These are phyloP conservation scores for Amphichorda felina DNA, from an alignment of 2,329 filamentous ascomycete genomes.

Conservation along the genomic window DNA sequence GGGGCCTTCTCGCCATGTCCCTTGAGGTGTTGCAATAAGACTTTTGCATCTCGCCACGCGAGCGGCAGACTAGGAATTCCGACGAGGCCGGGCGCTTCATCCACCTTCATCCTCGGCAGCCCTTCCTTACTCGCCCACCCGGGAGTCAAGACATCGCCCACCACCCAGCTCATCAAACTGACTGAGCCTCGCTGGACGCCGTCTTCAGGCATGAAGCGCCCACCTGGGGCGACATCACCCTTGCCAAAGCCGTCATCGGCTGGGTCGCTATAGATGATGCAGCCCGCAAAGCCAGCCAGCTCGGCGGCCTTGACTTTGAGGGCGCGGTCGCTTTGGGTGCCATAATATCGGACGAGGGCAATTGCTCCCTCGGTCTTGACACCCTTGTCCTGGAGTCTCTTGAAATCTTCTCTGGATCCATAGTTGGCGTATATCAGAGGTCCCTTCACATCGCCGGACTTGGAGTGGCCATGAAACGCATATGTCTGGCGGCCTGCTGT, in stretches of 20 bases:
- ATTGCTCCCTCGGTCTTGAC: slow-evolving; percentile 71
- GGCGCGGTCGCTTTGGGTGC: slow-evolving; percentile 58
- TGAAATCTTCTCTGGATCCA: slow-evolving; percentile 75
- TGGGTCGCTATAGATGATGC: slow-evolving; percentile 88
- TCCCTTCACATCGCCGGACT: slow-evolving; percentile 73
- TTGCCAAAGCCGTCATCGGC: slow-evolving; percentile 68
- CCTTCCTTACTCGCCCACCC: slow-evolving; percentile 66
- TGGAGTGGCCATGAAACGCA: slow-evolving; percentile 82
- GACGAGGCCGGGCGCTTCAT: slow-evolving; percentile 60
- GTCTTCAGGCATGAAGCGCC: slow-evolving; percentile 69
- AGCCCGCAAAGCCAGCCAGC: slow-evolving; percentile 72
- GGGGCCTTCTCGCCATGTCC: slow-evolving; percentile 62
- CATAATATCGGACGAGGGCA: slow-evolving; percentile 71
- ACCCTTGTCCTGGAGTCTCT: slow-evolving; percentile 55
- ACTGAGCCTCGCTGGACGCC: slow-evolving; percentile 77
- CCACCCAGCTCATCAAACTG: slow-evolving; percentile 66
- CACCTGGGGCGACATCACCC: slow-evolving; percentile 63
- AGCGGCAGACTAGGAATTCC: slow-evolving; percentile 85
- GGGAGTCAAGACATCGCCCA: slow-evolving; percentile 87
- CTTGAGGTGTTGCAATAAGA: slow-evolving; percentile 62
- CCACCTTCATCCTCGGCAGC: slow-evolving; percentile 52
- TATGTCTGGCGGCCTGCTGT: slow-evolving; percentile 55
- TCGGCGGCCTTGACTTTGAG: slow-evolving; percentile 88
- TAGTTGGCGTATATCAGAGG: slow-evolving; percentile 89
- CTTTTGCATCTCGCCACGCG: slow-evolving; percentile 78